Conservation (phyloP, 768 basidiomycete species). For the Suillus americanus region DNA sequence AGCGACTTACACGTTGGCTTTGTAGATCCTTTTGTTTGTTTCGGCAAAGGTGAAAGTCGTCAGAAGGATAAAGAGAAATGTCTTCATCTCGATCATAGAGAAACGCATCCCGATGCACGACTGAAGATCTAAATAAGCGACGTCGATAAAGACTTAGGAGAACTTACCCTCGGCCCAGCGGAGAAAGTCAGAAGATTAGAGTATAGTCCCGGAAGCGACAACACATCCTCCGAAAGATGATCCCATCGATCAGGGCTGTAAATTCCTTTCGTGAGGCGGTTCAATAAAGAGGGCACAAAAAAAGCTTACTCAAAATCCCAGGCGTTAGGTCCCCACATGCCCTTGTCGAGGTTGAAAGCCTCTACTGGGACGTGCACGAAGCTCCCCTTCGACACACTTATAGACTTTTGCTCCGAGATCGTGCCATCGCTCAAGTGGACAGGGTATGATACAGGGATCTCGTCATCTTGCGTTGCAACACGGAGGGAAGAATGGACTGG, state of each 20-base stretch:
- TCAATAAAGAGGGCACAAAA: neutral
- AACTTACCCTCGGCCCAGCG: conserved; percentile 73
- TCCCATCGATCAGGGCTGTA: conserved; percentile 82
- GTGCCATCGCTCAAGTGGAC: conserved; percentile 52
- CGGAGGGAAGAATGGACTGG: conserved; percentile 82
- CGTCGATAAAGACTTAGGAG: neutral
- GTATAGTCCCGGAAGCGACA: conserved; percentile 69
- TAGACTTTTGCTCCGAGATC: conserved; percentile 38
- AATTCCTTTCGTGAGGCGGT: neutral
- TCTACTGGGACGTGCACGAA: conserved; percentile 79
- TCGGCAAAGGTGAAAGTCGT: conserved; percentile 61
- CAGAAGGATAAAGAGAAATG: conserved; percentile 68
- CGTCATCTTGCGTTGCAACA: conserved; percentile 75
- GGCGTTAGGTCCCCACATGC: conserved; percentile 77
- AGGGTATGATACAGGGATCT: conserved; percentile 68
- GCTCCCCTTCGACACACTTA: conserved; percentile 64
- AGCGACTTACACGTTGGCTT: conserved; percentile 59
- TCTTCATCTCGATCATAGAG: conserved; percentile 82
- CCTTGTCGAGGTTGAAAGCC: conserved; percentile 75
- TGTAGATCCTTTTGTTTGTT: conserved; percentile 52
- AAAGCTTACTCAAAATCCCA: conserved; percentile 73
- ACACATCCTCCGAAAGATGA: conserved; percentile 65
- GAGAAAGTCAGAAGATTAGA: conserved; percentile 76
- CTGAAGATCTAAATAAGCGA: conserved; percentile 36
- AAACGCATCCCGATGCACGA: conserved; percentile 84